Evolutionary conservation across 805 yeast species (phyloP), one percentile per base, ranked within the genome.

Genomic region (Candida verbasci): DNA sequence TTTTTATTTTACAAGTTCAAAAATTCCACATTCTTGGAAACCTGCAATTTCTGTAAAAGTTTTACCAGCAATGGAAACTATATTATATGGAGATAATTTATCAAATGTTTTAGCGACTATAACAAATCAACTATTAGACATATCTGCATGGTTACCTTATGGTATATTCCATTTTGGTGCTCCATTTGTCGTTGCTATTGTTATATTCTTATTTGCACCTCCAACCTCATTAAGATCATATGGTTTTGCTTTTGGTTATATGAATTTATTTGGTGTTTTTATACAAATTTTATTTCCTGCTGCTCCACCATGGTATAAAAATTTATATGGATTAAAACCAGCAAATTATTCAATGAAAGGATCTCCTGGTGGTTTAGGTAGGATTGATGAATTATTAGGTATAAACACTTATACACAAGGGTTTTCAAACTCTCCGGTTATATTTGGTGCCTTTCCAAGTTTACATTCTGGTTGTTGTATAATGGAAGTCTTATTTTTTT

Each of bases 271-370:
- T 35, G 97, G 97, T 29, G 97, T 91, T 22, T 52, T 83, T 24
- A 75, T 77, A 38, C 97, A 93, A 63, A 72, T 87, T 46, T 44
- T 80, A 4, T 87, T 86, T 56, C 96, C 98, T 5, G 86, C 93
- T 34, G 97, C 97, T 37, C 95, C 98, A 10, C 98, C 98, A 14
- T 91, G 98, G 98, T 91, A 91, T 57, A 84, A 86, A 51, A 78
- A 78, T 41, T 58, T 81, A 33, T 82, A 91, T 55, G 96, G 96
- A 1, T 71, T 89, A 41, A 82, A 77, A 37, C 93, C 96, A 21
- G 97, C 97, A 2, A 78, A 87, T 60, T 91, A 91, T 60, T 68
- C 81, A 37, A 88, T 91, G 95, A 69, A 71, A 32, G 98, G 97
- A 9, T 83, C 95, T 1, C 95, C 98, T 0, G 98, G 97, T 48